phyloP scores from a whole-genome alignment of 371 early-diverging fungal species.

The Mucor racemosus region DNA sequence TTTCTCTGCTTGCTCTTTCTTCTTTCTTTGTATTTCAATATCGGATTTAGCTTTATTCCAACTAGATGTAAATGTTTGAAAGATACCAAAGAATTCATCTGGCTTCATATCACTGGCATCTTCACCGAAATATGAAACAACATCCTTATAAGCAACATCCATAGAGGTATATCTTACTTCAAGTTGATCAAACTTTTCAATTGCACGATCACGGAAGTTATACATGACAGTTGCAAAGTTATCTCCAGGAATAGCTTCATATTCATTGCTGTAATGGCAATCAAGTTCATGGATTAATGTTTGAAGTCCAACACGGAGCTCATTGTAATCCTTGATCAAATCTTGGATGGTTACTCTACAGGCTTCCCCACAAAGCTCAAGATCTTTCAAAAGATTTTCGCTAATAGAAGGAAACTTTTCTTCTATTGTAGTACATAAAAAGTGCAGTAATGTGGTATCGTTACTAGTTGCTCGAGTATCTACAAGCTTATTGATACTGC shows the following conservation, averaged over 20 bases:
- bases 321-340: slow-evolving; percentile 61
- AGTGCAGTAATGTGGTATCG: slow-evolving; percentile 79
- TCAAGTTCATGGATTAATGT: slow-evolving; percentile 56
- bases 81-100: slow-evolving; percentile 90
- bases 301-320: slow-evolving; percentile 61
- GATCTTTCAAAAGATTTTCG: slow-evolving; percentile 63
- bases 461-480: slow-evolving; percentile 81
- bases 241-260: slow-evolving; percentile 38
- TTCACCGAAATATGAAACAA: slow-evolving; percentile 83
- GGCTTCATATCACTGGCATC: slow-evolving; percentile 79
- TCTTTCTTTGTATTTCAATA: slow-evolving; percentile 35
- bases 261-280: slow-evolving; percentile 39
- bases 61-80: slow-evolving; percentile 79
- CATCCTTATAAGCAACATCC: slow-evolving; percentile 72
- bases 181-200: slow-evolving; percentile 51
- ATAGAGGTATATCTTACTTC: slow-evolving; percentile 59
- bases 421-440: slow-evolving; percentile 74
- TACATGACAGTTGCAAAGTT: slow-evolving; percentile 49
- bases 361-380: slow-evolving; percentile 74
- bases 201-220: slow-evolving; percentile 57
- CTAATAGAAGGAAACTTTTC: slow-evolving; percentile 67
- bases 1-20: slow-evolving; percentile 46
- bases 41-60: slow-evolving; percentile 61
- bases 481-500: slow-evolving; percentile 85
- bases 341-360: slow-evolving; percentile 74